Base-by-base conservation (phyloP, 2,329 filamentous ascomycete genomes). In the Byssochlamys sp. region DNA sequence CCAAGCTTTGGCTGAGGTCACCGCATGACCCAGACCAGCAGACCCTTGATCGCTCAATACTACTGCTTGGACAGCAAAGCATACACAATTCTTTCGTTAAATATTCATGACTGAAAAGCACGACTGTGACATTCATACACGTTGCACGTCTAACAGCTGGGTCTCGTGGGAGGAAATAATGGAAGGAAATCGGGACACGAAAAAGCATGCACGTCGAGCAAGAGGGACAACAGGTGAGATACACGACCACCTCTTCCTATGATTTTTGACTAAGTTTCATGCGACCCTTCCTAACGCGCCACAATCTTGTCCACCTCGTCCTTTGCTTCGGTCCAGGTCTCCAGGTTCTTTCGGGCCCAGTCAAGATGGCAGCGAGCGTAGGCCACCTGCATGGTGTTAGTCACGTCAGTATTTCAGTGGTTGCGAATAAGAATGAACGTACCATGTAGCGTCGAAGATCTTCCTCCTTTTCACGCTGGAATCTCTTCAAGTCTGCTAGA, bases 361-460 rank as follows among this genome's bases (percentile, higher is more conserved):
- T 96, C 90, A 59, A 96, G 85, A 70, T 96, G 91, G 72, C 88
- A 92, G 72, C 89, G 89, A 11, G 91, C 91, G 73, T 96, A 96
- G 31, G 90, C 89, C 67, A 96, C 84, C 91, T 96, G 11, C 52
- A 54, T 11, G 56, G 55, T 61, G 61, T 63, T 57, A 61, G 27
- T 49, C 53, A 10, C 2, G 11, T 10, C 28, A 9, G 29, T 31
- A 11, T 10, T 56, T 54, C 61, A 55, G 24, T 24, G 60, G 31
- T 57, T 58, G 64, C 10, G 14, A 11, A 25, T 52, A 11, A 48
- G 12, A 4, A 39, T 54, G 10, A 28, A 75, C 88, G 77, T 78
- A 96, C 94, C 94, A 99, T 99, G 72, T 97, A 97, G 61, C 89
- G 84, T 69, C 86, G 87, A 67, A 99, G 73, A 71, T 99, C 94